These are phyloP conservation scores for Verticillium albo-atrum DNA, from an alignment of 2,329 filamentous ascomycete genomes.

Conservation along the genomic window DNA sequence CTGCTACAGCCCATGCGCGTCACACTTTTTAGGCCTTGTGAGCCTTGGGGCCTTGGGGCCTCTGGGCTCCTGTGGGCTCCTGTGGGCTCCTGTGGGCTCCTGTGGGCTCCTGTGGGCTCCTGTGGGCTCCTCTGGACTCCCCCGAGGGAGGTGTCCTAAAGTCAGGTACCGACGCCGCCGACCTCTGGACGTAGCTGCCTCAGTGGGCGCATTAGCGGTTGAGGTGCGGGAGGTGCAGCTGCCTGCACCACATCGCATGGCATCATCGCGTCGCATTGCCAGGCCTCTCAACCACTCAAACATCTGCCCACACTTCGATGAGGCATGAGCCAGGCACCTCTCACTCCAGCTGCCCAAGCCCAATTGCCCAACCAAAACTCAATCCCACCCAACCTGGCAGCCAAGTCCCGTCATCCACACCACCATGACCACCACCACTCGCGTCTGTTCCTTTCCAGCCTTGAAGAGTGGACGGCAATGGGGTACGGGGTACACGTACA, in stretches of 20 bases:
- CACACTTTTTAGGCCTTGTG: not conserved
- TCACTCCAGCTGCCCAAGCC: not conserved
- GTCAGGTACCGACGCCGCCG: not conserved
- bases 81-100: too few relatives aligned
- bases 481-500: not conserved
- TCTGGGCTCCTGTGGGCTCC: too few relatives aligned
- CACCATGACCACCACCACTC: not conserved
- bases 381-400: not conserved
- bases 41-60: not conserved
- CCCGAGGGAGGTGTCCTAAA: not conserved
- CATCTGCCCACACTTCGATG: constrained; percentile 4
- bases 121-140: not conserved
- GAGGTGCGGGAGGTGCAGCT: not conserved
- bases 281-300: constrained; percentile 3
- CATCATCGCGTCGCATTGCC: not conserved
- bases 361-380: constrained; percentile 8
- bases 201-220: not conserved
- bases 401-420: not conserved
- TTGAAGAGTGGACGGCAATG: not conserved
- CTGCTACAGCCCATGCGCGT: not conserved
- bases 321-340: too few relatives aligned
- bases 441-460: not conserved
- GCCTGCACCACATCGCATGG: not conserved
- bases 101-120: too few relatives aligned
- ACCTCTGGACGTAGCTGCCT: not conserved